Evolutionary conservation across 345 rosid species (phyloP).

Genomic region (Moricandia moricandioides): DNA sequence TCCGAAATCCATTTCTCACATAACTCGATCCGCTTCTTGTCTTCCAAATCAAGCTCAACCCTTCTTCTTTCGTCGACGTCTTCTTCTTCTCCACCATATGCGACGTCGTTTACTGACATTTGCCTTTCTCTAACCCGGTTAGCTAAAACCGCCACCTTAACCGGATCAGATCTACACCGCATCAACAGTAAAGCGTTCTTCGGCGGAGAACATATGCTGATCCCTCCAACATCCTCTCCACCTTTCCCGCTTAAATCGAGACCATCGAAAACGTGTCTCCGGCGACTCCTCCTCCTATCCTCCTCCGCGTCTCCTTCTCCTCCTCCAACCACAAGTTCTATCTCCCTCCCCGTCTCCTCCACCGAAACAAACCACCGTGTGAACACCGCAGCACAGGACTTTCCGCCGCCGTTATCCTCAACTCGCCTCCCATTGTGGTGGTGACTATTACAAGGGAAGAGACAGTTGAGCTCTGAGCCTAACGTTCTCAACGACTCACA

Average conservation of each 20-base stretch:
- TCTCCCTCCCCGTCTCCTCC: slow-evolving; percentile 70
- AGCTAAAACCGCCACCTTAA: slow-evolving; percentile 82
- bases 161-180: slow-evolving; percentile 98
- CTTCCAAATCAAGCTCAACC: slow-evolving; percentile 37
- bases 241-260: slow-evolving; percentile 50
- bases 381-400: slow-evolving; percentile 69
- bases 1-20: slow-evolving; percentile 37
- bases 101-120: slow-evolving; percentile 34
- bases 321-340: slow-evolving; percentile 69
- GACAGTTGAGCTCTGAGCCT: slow-evolving; percentile 82
- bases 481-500: slow-evolving; percentile 80
- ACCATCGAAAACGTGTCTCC: slow-evolving; percentile 73
- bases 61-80: slow-evolving; percentile 13
- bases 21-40: slow-evolving; percentile 32
- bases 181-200: slow-evolving; percentile 83
- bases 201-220: slow-evolving; percentile 68
- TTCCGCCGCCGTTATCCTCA: slow-evolving; percentile 38
- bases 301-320: slow-evolving; percentile 46
- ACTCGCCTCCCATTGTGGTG: slow-evolving; percentile 20
- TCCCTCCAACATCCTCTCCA: slow-evolving; percentile 48
- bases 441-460: slow-evolving; percentile 56
- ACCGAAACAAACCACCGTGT: slow-evolving; percentile 81
- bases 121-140: slow-evolving; percentile 69
- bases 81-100: slow-evolving; percentile 12
- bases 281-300: slow-evolving; percentile 51